Percentiles rank a stretch among this genome's conserved stretches.
These are phyloP conservation scores for Metschnikowia peoriensis DNA, from an alignment of 805 yeast genomes.

Conservation along the genomic window DNA sequence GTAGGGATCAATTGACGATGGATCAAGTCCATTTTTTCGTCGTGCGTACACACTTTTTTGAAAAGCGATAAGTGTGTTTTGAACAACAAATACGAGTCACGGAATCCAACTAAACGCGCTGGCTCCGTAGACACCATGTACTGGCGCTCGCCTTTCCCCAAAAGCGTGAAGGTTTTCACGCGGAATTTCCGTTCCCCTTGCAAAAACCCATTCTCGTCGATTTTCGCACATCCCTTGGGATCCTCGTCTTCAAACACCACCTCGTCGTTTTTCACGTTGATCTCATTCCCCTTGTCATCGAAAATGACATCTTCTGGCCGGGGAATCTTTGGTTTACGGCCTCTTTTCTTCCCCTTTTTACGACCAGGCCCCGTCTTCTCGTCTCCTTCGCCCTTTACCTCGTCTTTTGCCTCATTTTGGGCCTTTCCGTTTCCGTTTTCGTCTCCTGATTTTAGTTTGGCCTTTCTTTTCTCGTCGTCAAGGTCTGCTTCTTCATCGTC, in stretches of 20 bases:
- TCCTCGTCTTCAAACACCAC: slow-evolving; percentile 69
- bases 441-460: neutral
- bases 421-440: slow-evolving; percentile 4
- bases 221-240: slow-evolving; percentile 72
- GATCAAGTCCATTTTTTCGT: slow-evolving; percentile 80
- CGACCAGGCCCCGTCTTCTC: slow-evolving; percentile 23
- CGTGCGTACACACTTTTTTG: slow-evolving; percentile 70
- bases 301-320: slow-evolving; percentile 41
- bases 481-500: no score
- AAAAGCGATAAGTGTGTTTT: slow-evolving; percentile 78
- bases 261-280: slow-evolving; percentile 70
- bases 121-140: slow-evolving; percentile 96
- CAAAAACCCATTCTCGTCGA: slow-evolving; percentile 64
- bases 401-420: slow-evolving; percentile 5
- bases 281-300: slow-evolving; percentile 69
- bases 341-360: slow-evolving; percentile 29
- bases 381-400: slow-evolving; percentile 4
- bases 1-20: slow-evolving; percentile 80
- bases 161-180: slow-evolving; percentile 63
- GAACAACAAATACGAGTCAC: slow-evolving; percentile 86
- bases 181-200: slow-evolving; percentile 73
- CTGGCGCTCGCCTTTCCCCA: slow-evolving; percentile 64
- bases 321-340: slow-evolving; percentile 40
- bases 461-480: neutral
- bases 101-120: slow-evolving; percentile 89